Evolutionary conservation across 2,329 filamentous ascomycete genomes (phyloP).

Genomic region (Paramyrothecium sp.): DNA sequence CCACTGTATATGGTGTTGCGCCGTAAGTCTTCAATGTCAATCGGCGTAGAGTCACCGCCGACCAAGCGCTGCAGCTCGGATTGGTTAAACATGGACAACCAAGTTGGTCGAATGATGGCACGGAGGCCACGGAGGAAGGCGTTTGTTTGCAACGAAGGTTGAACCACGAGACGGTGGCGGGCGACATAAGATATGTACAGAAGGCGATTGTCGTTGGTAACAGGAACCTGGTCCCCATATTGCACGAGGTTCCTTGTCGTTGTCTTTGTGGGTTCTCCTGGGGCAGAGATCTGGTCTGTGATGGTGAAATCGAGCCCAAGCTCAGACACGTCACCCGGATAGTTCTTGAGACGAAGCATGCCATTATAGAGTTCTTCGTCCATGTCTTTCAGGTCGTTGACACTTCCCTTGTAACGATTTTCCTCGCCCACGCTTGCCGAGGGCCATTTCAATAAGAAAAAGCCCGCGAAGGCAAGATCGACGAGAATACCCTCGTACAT

Average conservation of each 20-base stretch:
- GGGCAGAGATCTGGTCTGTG: slow-evolving; percentile 61
- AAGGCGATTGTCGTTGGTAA: slow-evolving; percentile 89
- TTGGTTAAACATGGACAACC: slow-evolving; percentile 99
- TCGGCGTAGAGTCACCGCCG: slow-evolving; percentile 80
- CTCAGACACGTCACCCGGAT: slow-evolving; percentile 67
- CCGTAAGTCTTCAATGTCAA: slow-evolving; percentile 84
- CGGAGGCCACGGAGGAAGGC: slow-evolving; percentile 86
- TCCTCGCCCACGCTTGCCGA: slow-evolving; percentile 64
- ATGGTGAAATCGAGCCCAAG: slow-evolving; percentile 88
- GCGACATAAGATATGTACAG: slow-evolving; percentile 95
- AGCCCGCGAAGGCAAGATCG: slow-evolving; percentile 88
- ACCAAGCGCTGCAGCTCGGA: slow-evolving; percentile 90
- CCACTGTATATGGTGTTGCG: slow-evolving; percentile 85
- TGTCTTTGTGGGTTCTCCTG: slow-evolving; percentile 51
- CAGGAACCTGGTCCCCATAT: slow-evolving; percentile 71
- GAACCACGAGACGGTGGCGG: slow-evolving; percentile 78
- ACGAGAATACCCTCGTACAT: slow-evolving; percentile 95
- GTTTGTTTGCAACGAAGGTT: slow-evolving; percentile 77
- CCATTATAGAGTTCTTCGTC: slow-evolving; percentile 91
- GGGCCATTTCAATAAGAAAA: slow-evolving; percentile 96
- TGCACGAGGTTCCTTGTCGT: slow-evolving; percentile 74
- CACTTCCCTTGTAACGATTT: slow-evolving; percentile 80
- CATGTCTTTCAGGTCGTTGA: slow-evolving; percentile 91
- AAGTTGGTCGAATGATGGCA: slow-evolving; percentile 84
- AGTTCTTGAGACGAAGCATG: slow-evolving; percentile 80